A percentile compares a stretch with the other conserved stretches of the same genome.
Evolutionary conservation across 441 rosid species (phyloP).

Genomic region (Populus hybrid): DNA sequence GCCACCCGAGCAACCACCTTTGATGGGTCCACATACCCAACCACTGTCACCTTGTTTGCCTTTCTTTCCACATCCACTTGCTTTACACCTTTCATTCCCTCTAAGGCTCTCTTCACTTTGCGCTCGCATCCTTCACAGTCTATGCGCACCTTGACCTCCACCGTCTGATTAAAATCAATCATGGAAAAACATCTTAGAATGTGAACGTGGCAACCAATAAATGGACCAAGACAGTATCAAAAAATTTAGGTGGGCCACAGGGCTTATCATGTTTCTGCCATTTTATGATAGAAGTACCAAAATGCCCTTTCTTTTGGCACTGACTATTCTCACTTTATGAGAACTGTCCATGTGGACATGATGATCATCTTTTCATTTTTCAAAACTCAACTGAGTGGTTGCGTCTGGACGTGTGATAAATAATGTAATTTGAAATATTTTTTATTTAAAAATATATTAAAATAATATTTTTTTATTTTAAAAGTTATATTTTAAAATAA

Average conservation of each 20-base stretch:
- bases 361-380: too few relatives aligned
- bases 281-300: background rate
- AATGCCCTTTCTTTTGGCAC: background rate
- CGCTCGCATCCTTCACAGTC: slow-evolving; percentile 97
- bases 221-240: background rate
- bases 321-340: background rate
- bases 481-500: too few relatives aligned
- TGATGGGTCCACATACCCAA: slow-evolving; percentile 68
- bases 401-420: too few relatives aligned
- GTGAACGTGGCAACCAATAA: background rate
- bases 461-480: too few relatives aligned
- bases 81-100: slow-evolving; percentile 84
- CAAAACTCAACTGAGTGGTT: background rate
- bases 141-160: slow-evolving; percentile 76
- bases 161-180: slow-evolving; percentile 50
- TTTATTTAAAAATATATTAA: too few relatives aligned
- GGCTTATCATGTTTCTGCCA: background rate
- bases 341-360: too few relatives aligned
- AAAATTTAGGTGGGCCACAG: background rate
- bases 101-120: slow-evolving; percentile 69
- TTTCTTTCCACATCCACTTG: slow-evolving; percentile 70
- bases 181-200: background rate
- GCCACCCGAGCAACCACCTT: slow-evolving; percentile 72
- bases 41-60: slow-evolving; percentile 74
- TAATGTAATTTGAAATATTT: too few relatives aligned